A percentile compares a stretch with the other conserved stretches of the same genome.
Evolutionary conservation across 139 green algal genomes (phyloP).

Genomic region (Auxenochlorella protothecoides): DNA sequence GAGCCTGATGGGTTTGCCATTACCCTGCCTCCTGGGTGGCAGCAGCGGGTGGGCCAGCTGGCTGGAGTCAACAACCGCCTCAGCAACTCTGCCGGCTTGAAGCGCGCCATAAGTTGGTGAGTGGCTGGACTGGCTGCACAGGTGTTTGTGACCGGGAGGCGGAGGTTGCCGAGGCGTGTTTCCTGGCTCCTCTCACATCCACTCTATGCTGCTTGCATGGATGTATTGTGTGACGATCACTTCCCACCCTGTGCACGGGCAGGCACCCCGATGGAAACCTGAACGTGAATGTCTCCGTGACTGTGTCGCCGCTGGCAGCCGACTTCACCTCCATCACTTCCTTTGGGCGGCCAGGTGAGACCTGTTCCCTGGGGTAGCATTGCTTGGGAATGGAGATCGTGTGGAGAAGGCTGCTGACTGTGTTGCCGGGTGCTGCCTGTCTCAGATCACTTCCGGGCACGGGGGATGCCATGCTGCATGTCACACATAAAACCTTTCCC

Average conservation of each 20-base stretch:
- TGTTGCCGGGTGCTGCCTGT: constrained; percentile 13
- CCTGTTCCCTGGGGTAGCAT: too few species aligned
- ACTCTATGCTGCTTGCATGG: not conserved
- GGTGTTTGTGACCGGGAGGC: not conserved
- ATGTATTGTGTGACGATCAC: too few species aligned
- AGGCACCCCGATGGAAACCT: constrained; percentile 1
- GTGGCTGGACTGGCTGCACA: not conserved
- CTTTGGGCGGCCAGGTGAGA: too few species aligned
- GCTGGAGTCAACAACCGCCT: constrained; percentile 7
- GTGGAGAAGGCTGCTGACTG: constrained; percentile 9
- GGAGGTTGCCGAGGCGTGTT: too few species aligned
- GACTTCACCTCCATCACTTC: too few species aligned
- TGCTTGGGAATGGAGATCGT: too few species aligned
- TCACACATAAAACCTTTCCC: too few species aligned
- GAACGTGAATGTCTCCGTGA: too few species aligned
- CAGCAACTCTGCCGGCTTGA: constrained; percentile 19
- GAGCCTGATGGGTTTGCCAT: not conserved
- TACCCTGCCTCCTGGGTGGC: not conserved
- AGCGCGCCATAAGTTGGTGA: constrained; percentile 11
- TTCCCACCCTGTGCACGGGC: too few species aligned
- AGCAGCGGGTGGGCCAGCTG: too few species aligned
- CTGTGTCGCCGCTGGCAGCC: too few species aligned
- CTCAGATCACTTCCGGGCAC: not conserved
- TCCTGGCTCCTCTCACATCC: not conserved
- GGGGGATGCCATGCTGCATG: not conserved